Conservation (phyloP, 345 rosid species). For the Arabis alpina region DNA sequence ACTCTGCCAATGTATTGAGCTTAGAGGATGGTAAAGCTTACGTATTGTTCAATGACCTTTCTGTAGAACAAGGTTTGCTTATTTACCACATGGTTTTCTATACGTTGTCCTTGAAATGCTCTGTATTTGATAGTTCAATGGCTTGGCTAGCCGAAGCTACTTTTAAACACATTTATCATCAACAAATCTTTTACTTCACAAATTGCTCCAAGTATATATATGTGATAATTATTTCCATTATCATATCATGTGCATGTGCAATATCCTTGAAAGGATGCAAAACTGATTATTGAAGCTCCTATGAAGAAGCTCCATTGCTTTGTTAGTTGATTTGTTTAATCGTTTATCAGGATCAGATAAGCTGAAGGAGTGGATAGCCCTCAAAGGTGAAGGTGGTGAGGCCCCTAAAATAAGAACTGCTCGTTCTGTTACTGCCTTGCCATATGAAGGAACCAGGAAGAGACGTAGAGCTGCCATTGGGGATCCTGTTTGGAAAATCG, state of each 20-base stretch:
- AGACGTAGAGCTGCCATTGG: constrained; percentile 85
- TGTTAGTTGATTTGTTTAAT: constrained; percentile 26
- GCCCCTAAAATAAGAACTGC: constrained; percentile 79
- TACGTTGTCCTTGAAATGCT: not conserved
- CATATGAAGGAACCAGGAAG: constrained; percentile 92
- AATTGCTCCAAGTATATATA: constrained; percentile 10
- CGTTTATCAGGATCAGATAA: constrained; percentile 60
- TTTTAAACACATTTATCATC: not conserved
- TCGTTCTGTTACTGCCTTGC: constrained; percentile 67
- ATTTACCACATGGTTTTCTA: constrained; percentile 4
- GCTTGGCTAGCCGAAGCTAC: not conserved
- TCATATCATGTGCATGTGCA: constrained; percentile 20
- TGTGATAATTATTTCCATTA: constrained; percentile 1
- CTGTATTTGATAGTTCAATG: not conserved
- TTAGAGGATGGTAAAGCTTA: constrained; percentile 78
- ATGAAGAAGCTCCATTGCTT: constrained; percentile 14
- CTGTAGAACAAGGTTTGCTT: constrained; percentile 66
- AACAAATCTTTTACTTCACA: constrained; percentile 6
- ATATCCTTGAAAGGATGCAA: constrained; percentile 11
- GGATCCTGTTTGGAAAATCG: constrained; percentile 79
- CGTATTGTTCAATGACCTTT: constrained; percentile 71
- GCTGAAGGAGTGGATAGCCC: constrained; percentile 89
- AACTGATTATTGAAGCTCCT: constrained; percentile 5
- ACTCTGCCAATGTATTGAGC: constrained; percentile 67
- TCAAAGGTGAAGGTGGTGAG: constrained; percentile 57